phyloP scores from a whole-genome alignment of 495 filamentous ascomycete species.

The Aspergillus biplanus region DNA sequence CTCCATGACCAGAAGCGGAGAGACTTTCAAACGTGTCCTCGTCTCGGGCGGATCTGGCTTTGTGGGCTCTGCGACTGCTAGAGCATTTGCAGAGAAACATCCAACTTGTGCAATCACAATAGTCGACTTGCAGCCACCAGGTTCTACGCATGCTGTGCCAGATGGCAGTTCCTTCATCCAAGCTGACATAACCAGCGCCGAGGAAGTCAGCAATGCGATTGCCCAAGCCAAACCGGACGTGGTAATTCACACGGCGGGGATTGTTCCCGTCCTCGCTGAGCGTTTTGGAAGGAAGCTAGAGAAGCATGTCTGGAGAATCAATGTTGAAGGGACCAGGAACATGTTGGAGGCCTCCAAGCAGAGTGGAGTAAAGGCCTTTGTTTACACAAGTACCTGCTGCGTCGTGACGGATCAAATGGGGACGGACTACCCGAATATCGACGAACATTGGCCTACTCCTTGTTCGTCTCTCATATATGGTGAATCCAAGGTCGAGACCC shows the following conservation, averaged over 20 bases:
- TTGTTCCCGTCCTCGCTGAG: slow-evolving; percentile 46
- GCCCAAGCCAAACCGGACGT: slow-evolving; percentile 39
- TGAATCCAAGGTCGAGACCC: slow-evolving; percentile 55
- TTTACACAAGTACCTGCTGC: slow-evolving; percentile 62
- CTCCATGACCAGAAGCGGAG: slow-evolving; percentile 22
- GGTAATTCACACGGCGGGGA: slow-evolving; percentile 51
- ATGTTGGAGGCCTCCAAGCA: slow-evolving; percentile 55
- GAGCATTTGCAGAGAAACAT: slow-evolving; percentile 46
- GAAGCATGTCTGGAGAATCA: slow-evolving; percentile 48
- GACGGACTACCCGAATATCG: slow-evolving; percentile 54
- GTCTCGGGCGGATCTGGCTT: slow-evolving; percentile 60
- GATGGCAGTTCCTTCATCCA: slow-evolving; percentile 34
- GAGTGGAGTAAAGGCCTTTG: slow-evolving; percentile 55
- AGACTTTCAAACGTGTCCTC: slow-evolving; percentile 40
- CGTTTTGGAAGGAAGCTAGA: slow-evolving; percentile 45
- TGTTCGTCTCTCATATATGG: slow-evolving; percentile 58
- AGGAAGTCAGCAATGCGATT: slow-evolving; percentile 35
- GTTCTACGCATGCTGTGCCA: slow-evolving; percentile 34
- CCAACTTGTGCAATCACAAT: slow-evolving; percentile 47
- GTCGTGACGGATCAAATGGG: slow-evolving; percentile 59
- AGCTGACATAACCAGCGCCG: slow-evolving; percentile 42
- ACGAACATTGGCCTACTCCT: slow-evolving; percentile 56
- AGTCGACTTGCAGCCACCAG: slow-evolving; percentile 45
- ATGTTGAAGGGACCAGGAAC: slow-evolving; percentile 62
- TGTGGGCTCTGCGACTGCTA: slow-evolving; percentile 48